phyloP scores from a whole-genome alignment of 768 basidiomycete genomes.

The Hemileccinum rubropunctum region DNA sequence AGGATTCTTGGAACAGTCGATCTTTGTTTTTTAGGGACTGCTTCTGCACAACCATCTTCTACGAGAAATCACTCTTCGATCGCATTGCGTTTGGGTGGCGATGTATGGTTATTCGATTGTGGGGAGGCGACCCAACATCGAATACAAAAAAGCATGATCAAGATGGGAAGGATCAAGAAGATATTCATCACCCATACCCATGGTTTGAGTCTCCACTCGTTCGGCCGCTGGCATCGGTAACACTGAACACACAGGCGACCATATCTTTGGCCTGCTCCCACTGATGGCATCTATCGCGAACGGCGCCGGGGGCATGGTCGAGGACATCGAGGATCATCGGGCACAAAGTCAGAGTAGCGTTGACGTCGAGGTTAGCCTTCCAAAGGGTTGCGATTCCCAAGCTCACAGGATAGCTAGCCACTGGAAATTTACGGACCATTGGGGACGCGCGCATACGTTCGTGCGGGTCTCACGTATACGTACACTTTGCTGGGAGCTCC shows the following conservation, averaged over 20 bases:
- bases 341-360: constrained; percentile 15
- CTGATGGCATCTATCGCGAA: constrained; percentile 68
- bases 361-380: constrained; percentile 17
- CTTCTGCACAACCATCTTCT: constrained; percentile 76
- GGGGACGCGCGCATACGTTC: constrained; percentile 79
- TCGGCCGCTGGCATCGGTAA: not conserved
- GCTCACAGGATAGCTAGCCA: constrained; percentile 39
- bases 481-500: constrained; percentile 61
- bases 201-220: constrained; percentile 41
- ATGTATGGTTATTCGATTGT: constrained; percentile 85
- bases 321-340: constrained; percentile 61
- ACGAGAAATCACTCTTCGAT: constrained; percentile 78
- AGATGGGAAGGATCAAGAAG: constrained; percentile 76
- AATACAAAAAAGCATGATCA: constrained; percentile 67
- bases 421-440: constrained; percentile 85
- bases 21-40: constrained; percentile 77
- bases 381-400: not conserved
- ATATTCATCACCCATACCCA: constrained; percentile 90
- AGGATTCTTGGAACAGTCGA: constrained; percentile 38
- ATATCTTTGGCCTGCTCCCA: constrained; percentile 74
- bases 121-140: constrained; percentile 83
- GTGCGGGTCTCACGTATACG: constrained; percentile 63
- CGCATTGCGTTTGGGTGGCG: constrained; percentile 60
- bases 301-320: constrained; percentile 66
- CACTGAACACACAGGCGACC: constrained; percentile 55